Evolutionary conservation across 257 asterid species (phyloP).

Genomic region (Solanum clarkiae): DNA sequence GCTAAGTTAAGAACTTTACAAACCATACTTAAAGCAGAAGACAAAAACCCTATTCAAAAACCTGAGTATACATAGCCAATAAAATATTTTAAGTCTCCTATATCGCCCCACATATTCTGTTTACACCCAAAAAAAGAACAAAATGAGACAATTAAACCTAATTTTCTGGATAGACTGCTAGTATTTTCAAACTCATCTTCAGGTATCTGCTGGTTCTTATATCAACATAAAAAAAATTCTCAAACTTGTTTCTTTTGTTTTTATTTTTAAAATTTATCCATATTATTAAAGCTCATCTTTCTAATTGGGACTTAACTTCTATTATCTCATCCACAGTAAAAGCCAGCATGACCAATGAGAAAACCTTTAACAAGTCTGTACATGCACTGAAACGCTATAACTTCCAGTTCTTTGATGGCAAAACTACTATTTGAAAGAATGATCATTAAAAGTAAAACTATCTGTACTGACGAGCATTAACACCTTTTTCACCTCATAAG

Average conservation of each 20-base stretch:
- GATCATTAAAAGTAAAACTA: background rate
- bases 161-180: background rate
- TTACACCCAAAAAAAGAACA: background rate
- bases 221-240: background rate
- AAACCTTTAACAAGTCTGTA: background rate
- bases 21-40: background rate
- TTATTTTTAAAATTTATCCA: background rate
- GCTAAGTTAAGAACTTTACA: background rate
- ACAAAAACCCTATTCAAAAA: background rate
- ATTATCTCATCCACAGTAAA: background rate
- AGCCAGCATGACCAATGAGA: background rate
- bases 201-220: background rate
- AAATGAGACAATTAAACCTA: background rate
- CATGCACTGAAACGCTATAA: background rate
- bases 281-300: background rate
- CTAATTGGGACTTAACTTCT: background rate
- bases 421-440: background rate
- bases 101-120: background rate
- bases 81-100: background rate
- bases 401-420: background rate
- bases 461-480: background rate
- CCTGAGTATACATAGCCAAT: background rate
- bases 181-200: background rate
- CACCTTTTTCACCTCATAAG: background rate
- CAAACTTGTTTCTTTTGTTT: background rate